Evolutionary conservation across 495 filamentous ascomycete species (phyloP), one percentile per base, ranked within the genome.

Genomic region (Pyrenula aspistea): DNA sequence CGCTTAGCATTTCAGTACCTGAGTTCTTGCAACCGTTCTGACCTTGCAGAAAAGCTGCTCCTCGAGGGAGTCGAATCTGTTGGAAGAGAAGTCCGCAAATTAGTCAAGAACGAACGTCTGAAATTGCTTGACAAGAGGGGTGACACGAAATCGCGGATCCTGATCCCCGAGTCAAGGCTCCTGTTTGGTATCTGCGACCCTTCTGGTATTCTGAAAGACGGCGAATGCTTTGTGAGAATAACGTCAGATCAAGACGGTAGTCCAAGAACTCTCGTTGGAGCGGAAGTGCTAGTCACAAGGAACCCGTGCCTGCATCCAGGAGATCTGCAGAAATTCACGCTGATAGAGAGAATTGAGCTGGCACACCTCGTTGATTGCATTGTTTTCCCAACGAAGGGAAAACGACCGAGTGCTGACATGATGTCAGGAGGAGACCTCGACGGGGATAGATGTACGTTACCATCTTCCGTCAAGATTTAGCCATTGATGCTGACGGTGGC

Each of bases 351-450:
- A 24, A 62, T 66, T 0, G 68, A 75, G 51, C 57, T 78, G 21
- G 55, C 70, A 2, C 74, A 78, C 54, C 62, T 79, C 1, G 69
- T 73, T 50, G 76, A 78, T 60, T 78, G 76, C 58, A 77, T 79
- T 53, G 74, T 78, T 2, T 79, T 78, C 57, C 66, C 76, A 8
- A 75, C 72, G 4, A 54, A 61, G 42, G 77, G 77, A 22, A 70
- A 62, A 48, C 58, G 77, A 53, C 75, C 77, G 12, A 68, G 70
- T 31, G 77, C 75, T 8, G 77, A 80, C 62, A 57, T 79, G 52
- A 78, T 79, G 77, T 79, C 75, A 22, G 77, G 77, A 8, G 77
- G 77, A 4, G 77, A 80, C 53, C 59, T 80, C 10, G 77, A 80
- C 53, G 75, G 77, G 15, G 77, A 80, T 59, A 72, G 61, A 53